Base-by-base conservation (phyloP, 768 basidiomycete genomes). In the Rhizopogon vulgaris region DNA sequence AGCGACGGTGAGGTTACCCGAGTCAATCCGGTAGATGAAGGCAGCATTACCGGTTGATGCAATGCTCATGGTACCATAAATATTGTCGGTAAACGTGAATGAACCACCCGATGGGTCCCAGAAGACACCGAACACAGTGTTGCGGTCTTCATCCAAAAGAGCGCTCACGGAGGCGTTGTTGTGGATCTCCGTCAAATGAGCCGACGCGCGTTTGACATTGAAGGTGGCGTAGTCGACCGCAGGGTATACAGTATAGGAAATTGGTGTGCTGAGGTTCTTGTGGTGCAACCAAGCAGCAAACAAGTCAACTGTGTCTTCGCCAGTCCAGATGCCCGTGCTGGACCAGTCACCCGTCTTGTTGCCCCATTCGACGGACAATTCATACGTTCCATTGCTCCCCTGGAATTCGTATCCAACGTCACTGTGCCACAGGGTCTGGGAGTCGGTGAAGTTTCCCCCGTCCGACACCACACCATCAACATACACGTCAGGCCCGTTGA, bases 271-370 rank as follows among this genome's bases (percentile, higher is more conserved):
- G 27, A 65, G 52, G 12, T 59, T 59, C 57, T 79, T 73, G 52
- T 80, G 70, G 46, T 66, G 64, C 38, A 86, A 66, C 76, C 78
- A 84, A 1, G 85, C 85, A 0, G 80, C 69, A 69, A 86, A 87
- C 18, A 89, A 68, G 54, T 83, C 76, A 28, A 84, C 78, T 1
- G 74, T 78, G n/a, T 66, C 62, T 4, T 79, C 73, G 15, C 84
- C 82, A 0, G 76, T 73, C 14, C 84, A 87, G 1, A 78, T 84
- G 24, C 85, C 84, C 52, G 85, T 80, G 6, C 63, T 58, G 3
- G 76, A 68, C 87, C 87, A 88, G 56, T 76, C 71, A 1, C 85
- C 85, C 0, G 72, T 76, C 54, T 76, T 75, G 37, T 71, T 55
- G 3, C 78, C 80, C 3, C 76, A 69, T 47, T 78, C 68, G 24